phyloP scores from a whole-genome alignment of 768 basidiomycete species.

The Pisolithus orientalis region DNA sequence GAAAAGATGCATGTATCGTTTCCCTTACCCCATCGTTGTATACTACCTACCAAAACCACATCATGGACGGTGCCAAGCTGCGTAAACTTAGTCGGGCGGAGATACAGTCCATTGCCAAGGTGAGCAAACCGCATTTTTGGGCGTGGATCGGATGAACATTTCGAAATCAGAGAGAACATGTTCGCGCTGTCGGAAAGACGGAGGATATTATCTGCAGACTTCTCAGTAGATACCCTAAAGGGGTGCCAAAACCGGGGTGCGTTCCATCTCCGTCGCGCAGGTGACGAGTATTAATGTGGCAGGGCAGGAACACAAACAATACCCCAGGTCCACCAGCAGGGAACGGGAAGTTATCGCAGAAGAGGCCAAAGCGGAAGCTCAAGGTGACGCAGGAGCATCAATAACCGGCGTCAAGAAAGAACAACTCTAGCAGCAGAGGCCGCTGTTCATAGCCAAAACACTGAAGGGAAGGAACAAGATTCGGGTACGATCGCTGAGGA shows the following conservation, averaged over 20 bases:
- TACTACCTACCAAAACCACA: not conserved
- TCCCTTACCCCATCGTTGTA: not conserved
- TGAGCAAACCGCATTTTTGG: not conserved
- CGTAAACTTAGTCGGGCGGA: constrained; percentile 14
- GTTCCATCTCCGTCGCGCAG: not conserved
- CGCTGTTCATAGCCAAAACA: no score
- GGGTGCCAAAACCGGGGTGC: constrained; percentile 15
- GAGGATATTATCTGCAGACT: constrained; percentile 23
- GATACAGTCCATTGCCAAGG: constrained; percentile 23
- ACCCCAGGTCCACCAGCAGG: constrained; percentile 2
- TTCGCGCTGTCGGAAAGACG: constrained; percentile 22
- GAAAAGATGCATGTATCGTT: not conserved
- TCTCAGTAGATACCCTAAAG: constrained; percentile 20
- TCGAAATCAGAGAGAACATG: constrained; percentile 15
- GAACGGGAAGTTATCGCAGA: not conserved
- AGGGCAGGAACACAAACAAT: not conserved
- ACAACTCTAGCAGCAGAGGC: no score
- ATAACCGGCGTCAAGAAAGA: no score
- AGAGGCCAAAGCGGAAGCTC: not conserved
- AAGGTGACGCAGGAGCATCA: no score
- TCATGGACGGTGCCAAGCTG: constrained; percentile 15
- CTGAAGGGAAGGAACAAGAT: no score
- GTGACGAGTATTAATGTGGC: not conserved
- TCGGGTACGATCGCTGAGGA: not conserved
- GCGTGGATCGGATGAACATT: not conserved